phyloP scores from a whole-genome alignment of 768 basidiomycete species.

The Hypholoma sublateritium region DNA sequence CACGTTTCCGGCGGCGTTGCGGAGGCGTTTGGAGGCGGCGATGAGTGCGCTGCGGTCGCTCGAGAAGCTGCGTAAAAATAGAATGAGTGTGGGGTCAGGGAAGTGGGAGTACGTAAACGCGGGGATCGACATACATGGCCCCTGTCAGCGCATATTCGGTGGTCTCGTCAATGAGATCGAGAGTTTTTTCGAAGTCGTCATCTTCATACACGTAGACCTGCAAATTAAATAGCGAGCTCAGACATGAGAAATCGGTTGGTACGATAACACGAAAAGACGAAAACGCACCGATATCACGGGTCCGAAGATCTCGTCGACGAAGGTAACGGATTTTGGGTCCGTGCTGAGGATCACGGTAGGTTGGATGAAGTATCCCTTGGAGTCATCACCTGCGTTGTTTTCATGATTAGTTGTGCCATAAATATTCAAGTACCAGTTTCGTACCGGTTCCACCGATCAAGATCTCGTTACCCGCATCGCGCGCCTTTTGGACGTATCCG shows the following conservation, averaged over 20 bases:
- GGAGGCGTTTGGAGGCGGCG: constrained; percentile 76
- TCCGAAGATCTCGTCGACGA: constrained; percentile 96
- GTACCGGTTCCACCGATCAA: constrained; percentile 80
- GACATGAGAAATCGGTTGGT: neutral
- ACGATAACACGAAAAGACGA: too few relatives aligned
- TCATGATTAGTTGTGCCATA: neutral
- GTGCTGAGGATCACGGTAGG: constrained; percentile 94
- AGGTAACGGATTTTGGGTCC: constrained; percentile 85
- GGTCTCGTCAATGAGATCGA: constrained; percentile 83
- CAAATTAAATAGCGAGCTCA: neutral
- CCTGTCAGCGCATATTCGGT: constrained; percentile 94
- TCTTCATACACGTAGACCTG: constrained; percentile 91
- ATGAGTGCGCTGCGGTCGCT: constrained; percentile 79
- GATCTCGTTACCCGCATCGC: constrained; percentile 85
- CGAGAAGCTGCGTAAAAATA: constrained; percentile 62
- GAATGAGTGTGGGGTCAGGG: neutral
- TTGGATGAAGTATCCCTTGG: constrained; percentile 90
- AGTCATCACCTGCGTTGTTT: constrained; percentile 65
- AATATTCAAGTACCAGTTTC: neutral
- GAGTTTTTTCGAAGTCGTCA: constrained; percentile 79
- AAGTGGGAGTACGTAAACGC: neutral
- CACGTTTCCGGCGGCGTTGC: constrained; percentile 92
- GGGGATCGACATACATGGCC: constrained; percentile 62
- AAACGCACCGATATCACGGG: constrained; percentile 81
- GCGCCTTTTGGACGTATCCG: constrained; percentile 83